A percentile compares a stretch with the other conserved stretches of the same genome.
phyloP scores from a whole-genome alignment of 73 alveolate genomes.

The Tetrahymena thermophila region DNA sequence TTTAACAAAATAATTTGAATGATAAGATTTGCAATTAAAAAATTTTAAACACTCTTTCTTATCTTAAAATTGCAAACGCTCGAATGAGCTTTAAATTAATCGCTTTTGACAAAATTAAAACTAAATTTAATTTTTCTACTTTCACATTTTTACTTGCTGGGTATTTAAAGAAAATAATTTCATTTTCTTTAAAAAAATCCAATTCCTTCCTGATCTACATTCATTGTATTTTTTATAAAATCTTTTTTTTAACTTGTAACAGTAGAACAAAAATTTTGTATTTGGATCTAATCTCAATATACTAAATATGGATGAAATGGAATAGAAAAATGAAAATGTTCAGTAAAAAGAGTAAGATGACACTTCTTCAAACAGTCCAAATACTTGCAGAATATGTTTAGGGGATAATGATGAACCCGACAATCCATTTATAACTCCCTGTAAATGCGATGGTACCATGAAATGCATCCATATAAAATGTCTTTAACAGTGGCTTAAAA shows the following conservation, averaged over 20 bases:
- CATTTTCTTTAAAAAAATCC: too few relatives aligned
- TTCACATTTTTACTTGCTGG: not conserved
- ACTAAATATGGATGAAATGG: not conserved
- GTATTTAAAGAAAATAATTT: too few relatives aligned
- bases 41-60: not conserved
- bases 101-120: not conserved
- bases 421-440: conserved; percentile 76
- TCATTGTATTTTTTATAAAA: too few relatives aligned
- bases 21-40: not conserved
- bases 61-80: not conserved
- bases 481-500: conserved; percentile 75
- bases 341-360: not conserved
- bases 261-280: not conserved
- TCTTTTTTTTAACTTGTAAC: not conserved
- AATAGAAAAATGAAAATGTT: not conserved
- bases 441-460: conserved; percentile 86
- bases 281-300: not conserved
- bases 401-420: conserved; percentile 63
- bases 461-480: conserved; percentile 76
- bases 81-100: not conserved
- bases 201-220: too few relatives aligned
- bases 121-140: not conserved
- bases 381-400: conserved; percentile 69
- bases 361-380: not conserved
- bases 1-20: not conserved